These are phyloP conservation scores for Hawksworthiomyces lignivorus DNA, from an alignment of 2,329 filamentous ascomycete species.

Conservation along the genomic window DNA sequence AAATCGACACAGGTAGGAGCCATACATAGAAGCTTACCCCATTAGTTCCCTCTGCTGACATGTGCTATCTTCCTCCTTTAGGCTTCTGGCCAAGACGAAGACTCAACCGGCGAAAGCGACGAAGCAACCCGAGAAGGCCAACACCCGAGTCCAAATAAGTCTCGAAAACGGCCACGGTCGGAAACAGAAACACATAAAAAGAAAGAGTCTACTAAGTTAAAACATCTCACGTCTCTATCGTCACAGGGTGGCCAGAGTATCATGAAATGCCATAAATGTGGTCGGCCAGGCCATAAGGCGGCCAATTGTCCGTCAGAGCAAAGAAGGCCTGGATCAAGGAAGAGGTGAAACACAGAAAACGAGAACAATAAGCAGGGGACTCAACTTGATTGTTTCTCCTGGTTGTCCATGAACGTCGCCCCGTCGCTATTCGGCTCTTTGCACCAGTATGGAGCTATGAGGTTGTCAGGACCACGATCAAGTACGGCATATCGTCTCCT, in stretches of 20 bases:
- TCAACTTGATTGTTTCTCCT: too few relatives aligned
- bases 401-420: too few relatives aligned
- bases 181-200: conserved; percentile 51
- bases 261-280: conserved; percentile 53
- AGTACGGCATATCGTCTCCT: too few relatives aligned
- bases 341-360: too few relatives aligned
- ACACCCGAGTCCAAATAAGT: background rate
- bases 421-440: too few relatives aligned
- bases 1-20: conserved; percentile 16
- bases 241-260: conserved; percentile 24
- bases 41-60: too few relatives aligned
- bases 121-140: conserved; percentile 4
- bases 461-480: too few relatives aligned
- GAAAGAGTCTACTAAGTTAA: conserved; percentile 51
- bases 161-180: conserved; percentile 14
- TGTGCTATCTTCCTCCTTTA: background rate
- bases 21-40: too few relatives aligned
- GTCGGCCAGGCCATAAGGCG: conserved; percentile 52
- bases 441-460: too few relatives aligned
- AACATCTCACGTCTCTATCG: conserved; percentile 55
- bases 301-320: conserved; percentile 42
- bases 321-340: background rate
- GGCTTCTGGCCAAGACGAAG: conserved; percentile 21
- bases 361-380: too few relatives aligned
- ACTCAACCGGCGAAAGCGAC: conserved; percentile 24